Evolutionary conservation across 2,329 filamentous ascomycete species (phyloP), one percentile per base, ranked within the genome.

Genomic region (Tricladium varicosporioides): DNA sequence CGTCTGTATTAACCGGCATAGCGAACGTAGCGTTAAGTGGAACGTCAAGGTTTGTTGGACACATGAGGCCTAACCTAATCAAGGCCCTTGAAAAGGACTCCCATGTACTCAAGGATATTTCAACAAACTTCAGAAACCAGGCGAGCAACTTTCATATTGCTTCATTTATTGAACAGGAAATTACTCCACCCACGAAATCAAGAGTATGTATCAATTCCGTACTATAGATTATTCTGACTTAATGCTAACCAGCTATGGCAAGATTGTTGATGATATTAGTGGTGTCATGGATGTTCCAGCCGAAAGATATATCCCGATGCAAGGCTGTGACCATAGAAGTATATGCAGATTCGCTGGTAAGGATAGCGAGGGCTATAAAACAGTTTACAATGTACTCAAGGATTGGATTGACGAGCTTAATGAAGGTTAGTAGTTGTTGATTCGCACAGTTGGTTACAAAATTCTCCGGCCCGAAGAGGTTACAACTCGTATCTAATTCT

Each of bases 301-400:
- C 7, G 60, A 60, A 32, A 55, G 40, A 15, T 48, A 53, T 11
- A 22, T 60, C 14, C 40, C 51, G 27, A 59, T 62, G 31, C 19
- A 56, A 11, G 60, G 58, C 14, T 58, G 56, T 47, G 46, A 60
- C 44, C 60, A 62, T 42, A 55, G 52, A 31, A 56, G 31, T 8
- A 60, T 62, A 42, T 62, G 60, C 43, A 54, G 51, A 42, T 62
- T 62, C 47, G 22, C 22, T 27, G 22, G 22, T 7, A 27, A 27
- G 22, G 22, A 27, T 27, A 27, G 22, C 22, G 22, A 27, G 22
- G 7, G 22, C 22, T 27, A 27, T 7, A 27, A 27, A 27, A 27
- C 22, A 27, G 22, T 27, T 27, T 27, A 27, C 22, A 27, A 7
- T 27, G 22, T 27, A 7, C 22, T 27, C 22, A 3, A 27, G 22